Evolutionary conservation across 495 filamentous ascomycete species (phyloP), one percentile per base, ranked within the genome.

Genomic region (Bacidia gigantensis): DNA sequence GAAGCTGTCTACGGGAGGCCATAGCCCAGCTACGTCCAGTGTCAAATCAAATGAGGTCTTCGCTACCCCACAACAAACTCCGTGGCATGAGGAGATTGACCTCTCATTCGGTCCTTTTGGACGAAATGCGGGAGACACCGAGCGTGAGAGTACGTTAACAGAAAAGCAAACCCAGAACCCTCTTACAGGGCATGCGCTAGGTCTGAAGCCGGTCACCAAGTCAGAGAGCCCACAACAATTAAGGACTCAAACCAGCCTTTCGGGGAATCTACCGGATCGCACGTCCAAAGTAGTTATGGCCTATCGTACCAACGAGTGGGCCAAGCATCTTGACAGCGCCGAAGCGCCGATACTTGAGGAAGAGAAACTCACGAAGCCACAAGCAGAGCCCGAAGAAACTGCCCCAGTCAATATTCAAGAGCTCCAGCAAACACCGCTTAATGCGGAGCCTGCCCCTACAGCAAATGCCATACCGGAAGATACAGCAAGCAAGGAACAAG

Each of bases 241-340:
- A 22, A 22, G 3, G 23, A 17, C 9, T 44, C 41, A 11, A 17
- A n/a, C 23, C 18, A 39, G 17, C 29, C 46, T 59, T 7, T 42
- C 32, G 18, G 46, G 14, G 1, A 53, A 59, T 38, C 45, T 59
- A 32, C 59, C 56, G 3, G 52, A 56, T 24, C 50, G 54, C 44
- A 49, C 66, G 25, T 89, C 89, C 1, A 82, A 73, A 49, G 72
- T 95, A 11, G 80, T 87, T 0, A 71, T 84, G 60, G 84, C 82
- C 0, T 96, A 92, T 59, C 79, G 90, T 44, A 96, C 89, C 3
- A 94, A 95, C 58, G 89, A 97, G 68, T 97, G 90, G 90, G 88
- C 89, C 0, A 95, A 95, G 60, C 87, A 95, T 65, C 68, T 94
- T 18, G 77, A 80, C 25, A 67, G 73, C 40, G 90, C 90, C 3